Base-by-base conservation (phyloP, 768 basidiomycete species). In the Rhodotorula babjevae region DNA sequence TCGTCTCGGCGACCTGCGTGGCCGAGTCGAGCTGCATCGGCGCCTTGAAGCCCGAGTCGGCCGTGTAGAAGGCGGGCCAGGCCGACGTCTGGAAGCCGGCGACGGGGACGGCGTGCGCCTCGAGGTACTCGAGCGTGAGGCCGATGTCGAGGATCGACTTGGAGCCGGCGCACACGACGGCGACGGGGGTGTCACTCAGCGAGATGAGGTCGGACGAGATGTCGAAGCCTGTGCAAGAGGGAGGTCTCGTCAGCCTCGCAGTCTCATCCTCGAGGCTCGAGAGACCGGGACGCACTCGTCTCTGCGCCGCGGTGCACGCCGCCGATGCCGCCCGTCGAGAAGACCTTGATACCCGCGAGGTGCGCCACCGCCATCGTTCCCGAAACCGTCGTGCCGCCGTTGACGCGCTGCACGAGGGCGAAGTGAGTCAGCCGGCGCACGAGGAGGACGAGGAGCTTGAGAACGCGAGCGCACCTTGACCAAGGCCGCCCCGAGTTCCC, bases 91-190 rank as follows among this genome's bases (percentile, higher is more conserved):
- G 87, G 76, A 90, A 94, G 0, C 91, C 86, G 9, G 94, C 80
- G 2, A 96, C 93, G 4, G 92, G 92, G 21, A 97, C 92, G 5
- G 95, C 95, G 50, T 94, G 86, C 0, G 94, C 94, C 87, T 98
- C 95, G 42, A 84, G 79, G 44, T 82, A 82, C 77, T 84, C 84
- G 29, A 84, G 77, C 16, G 84, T 84, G n/a, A 82, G 76, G 69
- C 90, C 90, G 70, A 98, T 93, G 80, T 99, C 96, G 56, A 99
- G 81, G 72, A 99, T 97, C 0, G 90, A 92, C 80, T 98, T 99
- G 29, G 91, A 88, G 19, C 96, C 96, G 18, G 93, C 90, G 27
- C 94, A 95, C 18, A 98, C 87, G 49, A 99, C 85, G 7, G 90
- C 93, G 58, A 98, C 91, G 31, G 93, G 90, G 77, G 92, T 95